Percentiles rank a stretch among this genome's conserved stretches.
phyloP scores from a whole-genome alignment of 768 basidiomycete species.

The Cystobasidium tubakii region DNA sequence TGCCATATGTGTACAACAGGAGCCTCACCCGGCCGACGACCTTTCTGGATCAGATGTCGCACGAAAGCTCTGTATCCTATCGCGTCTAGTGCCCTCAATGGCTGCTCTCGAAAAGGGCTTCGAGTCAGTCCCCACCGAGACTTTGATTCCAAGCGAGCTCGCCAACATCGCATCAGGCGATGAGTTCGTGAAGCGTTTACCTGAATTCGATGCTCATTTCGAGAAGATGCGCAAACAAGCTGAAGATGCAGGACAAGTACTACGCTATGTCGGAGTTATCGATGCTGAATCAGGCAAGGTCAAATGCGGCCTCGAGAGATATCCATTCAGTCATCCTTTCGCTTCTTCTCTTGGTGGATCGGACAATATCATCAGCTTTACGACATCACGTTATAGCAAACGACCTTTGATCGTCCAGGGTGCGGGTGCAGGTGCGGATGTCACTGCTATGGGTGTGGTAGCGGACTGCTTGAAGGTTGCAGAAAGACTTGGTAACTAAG shows the following conservation, averaged over 20 bases:
- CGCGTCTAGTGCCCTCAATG: slow-evolving; percentile 57
- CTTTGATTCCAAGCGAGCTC: slow-evolving; percentile 74
- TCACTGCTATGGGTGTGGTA: slow-evolving; percentile 96
- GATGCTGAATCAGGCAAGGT: slow-evolving; percentile 68
- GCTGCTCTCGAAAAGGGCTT: slow-evolving; percentile 67
- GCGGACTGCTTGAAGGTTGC: slow-evolving; percentile 65
- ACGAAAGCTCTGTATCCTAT: slow-evolving; percentile 90
- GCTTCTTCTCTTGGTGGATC: slow-evolving; percentile 92
- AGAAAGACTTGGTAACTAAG: slow-evolving; percentile 43
- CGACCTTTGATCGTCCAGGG: slow-evolving; percentile 90
- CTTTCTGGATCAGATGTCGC: slow-evolving; percentile 95
- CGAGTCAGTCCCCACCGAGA: slow-evolving; percentile 69
- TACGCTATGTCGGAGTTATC: slow-evolving; percentile 89
- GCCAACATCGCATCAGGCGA: slow-evolving; percentile 65
- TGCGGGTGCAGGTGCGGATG: slow-evolving; percentile 92
- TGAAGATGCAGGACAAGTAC: slow-evolving; percentile 68
- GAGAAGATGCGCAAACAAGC: slow-evolving; percentile 71
- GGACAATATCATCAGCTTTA: slow-evolving; percentile 97
- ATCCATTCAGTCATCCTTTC: slow-evolving; percentile 82
- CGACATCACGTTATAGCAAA: slow-evolving; percentile 80
- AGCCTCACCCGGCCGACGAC: slow-evolving; percentile 95
- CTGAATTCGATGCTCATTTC: slow-evolving; percentile 75
- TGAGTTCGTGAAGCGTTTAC: slow-evolving; percentile 72
- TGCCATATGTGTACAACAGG: slow-evolving; percentile 56
- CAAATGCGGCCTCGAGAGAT: slow-evolving; percentile 86